Conservation (phyloP, 208 protist genomes). For the Trypanosoma caninum region DNA sequence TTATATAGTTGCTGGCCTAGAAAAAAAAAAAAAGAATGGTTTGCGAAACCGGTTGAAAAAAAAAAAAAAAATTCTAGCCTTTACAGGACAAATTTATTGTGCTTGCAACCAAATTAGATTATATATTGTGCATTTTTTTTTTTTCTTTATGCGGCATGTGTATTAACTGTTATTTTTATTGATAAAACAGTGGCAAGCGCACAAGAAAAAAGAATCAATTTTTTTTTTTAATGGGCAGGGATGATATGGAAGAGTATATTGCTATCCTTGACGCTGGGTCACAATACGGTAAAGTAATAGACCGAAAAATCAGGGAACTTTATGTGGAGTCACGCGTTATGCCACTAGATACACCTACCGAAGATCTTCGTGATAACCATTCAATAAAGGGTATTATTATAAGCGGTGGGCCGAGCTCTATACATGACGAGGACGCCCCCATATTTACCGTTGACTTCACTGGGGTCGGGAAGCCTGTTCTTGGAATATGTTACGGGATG, state of each 20-base stretch:
- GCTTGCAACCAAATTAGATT: no score
- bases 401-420: constrained; percentile 91
- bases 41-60: no score
- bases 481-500: constrained; percentile 99
- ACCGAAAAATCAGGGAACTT: constrained; percentile 94
- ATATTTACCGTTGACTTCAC: constrained; percentile 75
- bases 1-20: no score
- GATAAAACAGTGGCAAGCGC: neutral
- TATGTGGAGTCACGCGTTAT: constrained; percentile 90
- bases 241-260: constrained; percentile 72
- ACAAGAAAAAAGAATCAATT: neutral
- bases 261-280: constrained; percentile 95
- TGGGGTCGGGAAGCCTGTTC: constrained; percentile 79
- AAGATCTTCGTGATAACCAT: constrained; percentile 34
- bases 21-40: neutral
- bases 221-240: no score
- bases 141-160: constrained; percentile 11
- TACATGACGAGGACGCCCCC: constrained; percentile 89
- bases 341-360: constrained; percentile 70
- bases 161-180: no score
- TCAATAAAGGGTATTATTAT: constrained; percentile 93
- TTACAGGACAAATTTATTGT: no score
- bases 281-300: constrained; percentile 97
- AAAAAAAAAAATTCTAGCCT: no score
- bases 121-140: constrained; percentile 1